Conservation (phyloP, 2,329 filamentous ascomycete species). For the Lasiodiplodia hormozganensis region DNA sequence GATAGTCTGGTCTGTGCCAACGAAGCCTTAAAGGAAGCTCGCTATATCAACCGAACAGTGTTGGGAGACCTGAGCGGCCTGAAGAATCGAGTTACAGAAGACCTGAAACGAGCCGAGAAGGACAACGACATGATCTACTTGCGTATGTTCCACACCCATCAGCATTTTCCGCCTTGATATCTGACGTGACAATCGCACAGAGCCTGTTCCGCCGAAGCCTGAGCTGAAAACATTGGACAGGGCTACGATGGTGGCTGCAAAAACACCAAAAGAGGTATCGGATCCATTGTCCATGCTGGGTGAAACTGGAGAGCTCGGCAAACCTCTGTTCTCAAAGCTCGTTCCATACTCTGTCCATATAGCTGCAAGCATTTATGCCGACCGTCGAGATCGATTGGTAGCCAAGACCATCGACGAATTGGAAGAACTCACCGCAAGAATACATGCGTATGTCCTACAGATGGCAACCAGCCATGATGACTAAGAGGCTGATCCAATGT, state of each 20-base stretch:
- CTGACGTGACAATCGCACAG: constrained; percentile 41
- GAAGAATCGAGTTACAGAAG: constrained; percentile 82
- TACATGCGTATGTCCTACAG: constrained; percentile 67
- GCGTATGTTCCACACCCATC: constrained; percentile 55
- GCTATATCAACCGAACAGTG: constrained; percentile 82
- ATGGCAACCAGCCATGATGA: neutral
- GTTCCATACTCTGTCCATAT: constrained; percentile 96
- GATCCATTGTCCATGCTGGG: constrained; percentile 82
- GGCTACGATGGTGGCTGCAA: constrained; percentile 84
- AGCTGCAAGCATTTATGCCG: constrained; percentile 93
- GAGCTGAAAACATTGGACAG: constrained; percentile 86
- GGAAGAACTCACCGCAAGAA: constrained; percentile 77
- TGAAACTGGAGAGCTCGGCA: constrained; percentile 79
- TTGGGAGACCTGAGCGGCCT: constrained; percentile 81
- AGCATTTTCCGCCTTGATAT: neutral
- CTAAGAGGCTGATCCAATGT: constrained; percentile 30
- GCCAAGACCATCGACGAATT: constrained; percentile 85
- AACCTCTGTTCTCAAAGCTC: constrained; percentile 85
- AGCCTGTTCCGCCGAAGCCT: constrained; percentile 83
- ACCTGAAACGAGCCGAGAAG: constrained; percentile 89
- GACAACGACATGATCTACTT: constrained; percentile 98
- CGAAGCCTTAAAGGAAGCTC: constrained; percentile 84
- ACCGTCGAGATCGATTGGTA: constrained; percentile 86
- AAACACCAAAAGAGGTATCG: constrained; percentile 80
- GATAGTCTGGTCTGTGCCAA: constrained; percentile 84